A percentile compares a stretch with the other conserved stretches of the same genome.
These are phyloP conservation scores for Aspergillus ustus DNA, from an alignment of 2,329 filamentous ascomycete species.

Conservation along the genomic window DNA sequence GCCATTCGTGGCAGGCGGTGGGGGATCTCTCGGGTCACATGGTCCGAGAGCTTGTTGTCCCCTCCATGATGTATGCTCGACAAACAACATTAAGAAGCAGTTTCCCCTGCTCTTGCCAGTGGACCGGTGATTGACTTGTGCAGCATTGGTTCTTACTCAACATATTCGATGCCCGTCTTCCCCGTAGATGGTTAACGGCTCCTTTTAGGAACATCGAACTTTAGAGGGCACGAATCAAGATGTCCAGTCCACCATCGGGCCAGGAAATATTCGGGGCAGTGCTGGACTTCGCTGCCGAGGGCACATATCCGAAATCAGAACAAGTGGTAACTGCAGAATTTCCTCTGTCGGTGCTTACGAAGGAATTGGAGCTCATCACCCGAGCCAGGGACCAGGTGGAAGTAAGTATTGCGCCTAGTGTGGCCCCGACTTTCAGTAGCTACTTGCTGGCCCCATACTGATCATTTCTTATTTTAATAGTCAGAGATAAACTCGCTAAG, in stretches of 20 bases:
- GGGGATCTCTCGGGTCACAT: conserved; percentile 38
- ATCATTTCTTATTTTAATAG: conserved; percentile 44
- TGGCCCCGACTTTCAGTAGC: background rate
- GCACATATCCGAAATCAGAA: conserved; percentile 62
- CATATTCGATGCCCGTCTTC: background rate
- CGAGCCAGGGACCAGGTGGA: conserved; percentile 59
- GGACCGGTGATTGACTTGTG: background rate
- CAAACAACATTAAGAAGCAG: background rate
- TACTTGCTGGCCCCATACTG: conserved; percentile 15
- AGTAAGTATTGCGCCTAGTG: conserved; percentile 37
- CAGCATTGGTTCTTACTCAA: background rate
- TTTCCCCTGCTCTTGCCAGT: background rate
- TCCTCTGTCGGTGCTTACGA: conserved; percentile 52
- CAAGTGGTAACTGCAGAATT: conserved; percentile 59
- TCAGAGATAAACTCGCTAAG: conserved; percentile 76
- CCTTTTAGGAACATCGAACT: background rate
- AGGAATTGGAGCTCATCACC: conserved; percentile 56
- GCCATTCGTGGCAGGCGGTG: conserved; percentile 24
- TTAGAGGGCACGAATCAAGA: conserved; percentile 25
- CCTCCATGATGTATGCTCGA: conserved; percentile 7
- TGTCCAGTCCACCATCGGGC: conserved; percentile 44
- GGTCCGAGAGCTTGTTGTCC: conserved; percentile 30
- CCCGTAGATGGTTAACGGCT: background rate
- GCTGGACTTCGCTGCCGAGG: conserved; percentile 65
- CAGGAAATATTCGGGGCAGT: conserved; percentile 61